Evolutionary conservation across 106 monocot species (phyloP), one percentile per base, ranked within the genome.

Genomic region (Allium fistulosum): DNA sequence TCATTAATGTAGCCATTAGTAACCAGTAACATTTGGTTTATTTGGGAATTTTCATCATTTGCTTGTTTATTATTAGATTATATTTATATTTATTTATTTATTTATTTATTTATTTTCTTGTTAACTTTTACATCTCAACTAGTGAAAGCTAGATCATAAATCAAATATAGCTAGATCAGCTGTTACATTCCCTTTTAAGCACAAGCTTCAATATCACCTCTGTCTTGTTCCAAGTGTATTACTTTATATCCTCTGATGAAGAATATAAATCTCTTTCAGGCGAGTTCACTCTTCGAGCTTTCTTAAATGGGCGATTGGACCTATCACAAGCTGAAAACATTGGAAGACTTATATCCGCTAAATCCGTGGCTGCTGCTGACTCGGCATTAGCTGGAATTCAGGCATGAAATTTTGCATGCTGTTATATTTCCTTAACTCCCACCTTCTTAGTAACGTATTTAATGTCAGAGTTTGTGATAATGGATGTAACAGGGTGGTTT

Each of bases 321-420:
- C 78, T 97, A 56, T 76, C 89, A 72, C 97, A 97, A 77, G 92
- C 89, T 47, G 97, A 97, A 82, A 92, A 77, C 69, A 71, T 97
- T 74, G 76, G 66, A 26, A 88, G 71, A 71, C 80, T 97, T 47
- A 76, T 92, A 73, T 81, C 97, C 59, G 83, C 97, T 5, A 97
- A 84, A 61, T 92, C 97, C 59, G 63, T 88, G 47, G 88, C 87
- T 77, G 92, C 97, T 22, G 92, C 92, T 16, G 97, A 92, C 61
- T 86, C 92, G 17, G 97, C 97, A 51, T 81, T 97, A 68, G 88
- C 86, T 71, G 89, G 97, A 56, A 87, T 97, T n/a, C 97, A 97
- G 86, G 96, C 61, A 96, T 72, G 57, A 73, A 1, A 49, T 46
- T 63, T 15, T 63, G 9, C 8, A 63, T 37, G 37, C 1, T 37